These are phyloP conservation scores for Hypoxylon fragiforme DNA, from an alignment of 495 filamentous ascomycete species.

Conservation along the genomic window DNA sequence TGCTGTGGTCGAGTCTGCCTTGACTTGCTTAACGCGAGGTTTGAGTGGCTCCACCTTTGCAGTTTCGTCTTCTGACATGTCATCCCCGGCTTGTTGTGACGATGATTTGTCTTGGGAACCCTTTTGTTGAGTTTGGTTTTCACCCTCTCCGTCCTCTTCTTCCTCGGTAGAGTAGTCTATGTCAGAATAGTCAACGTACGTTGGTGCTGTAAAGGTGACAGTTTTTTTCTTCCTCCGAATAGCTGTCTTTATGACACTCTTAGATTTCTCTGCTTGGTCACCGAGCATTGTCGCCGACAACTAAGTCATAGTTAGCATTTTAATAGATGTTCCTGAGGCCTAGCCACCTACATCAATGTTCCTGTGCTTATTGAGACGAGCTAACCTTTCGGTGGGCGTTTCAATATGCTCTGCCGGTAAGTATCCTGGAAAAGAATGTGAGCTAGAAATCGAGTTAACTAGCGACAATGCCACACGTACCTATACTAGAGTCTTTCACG, in stretches of 20 bases:
- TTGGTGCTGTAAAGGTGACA: slow-evolving; percentile 83
- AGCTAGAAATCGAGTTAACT: slow-evolving; percentile 11
- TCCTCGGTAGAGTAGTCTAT: slow-evolving; percentile 90
- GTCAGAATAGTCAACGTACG: slow-evolving; percentile 89
- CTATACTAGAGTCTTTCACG: slow-evolving; percentile 96
- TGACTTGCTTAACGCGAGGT: slow-evolving; percentile 48
- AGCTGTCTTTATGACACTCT: slow-evolving; percentile 86
- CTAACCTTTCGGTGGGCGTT: slow-evolving; percentile 92
- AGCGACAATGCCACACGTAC: slow-evolving; percentile 52
- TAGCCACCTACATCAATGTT: slow-evolving; percentile 88
- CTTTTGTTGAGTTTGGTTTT: slow-evolving; percentile 47
- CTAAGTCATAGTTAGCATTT: slow-evolving; percentile 46
- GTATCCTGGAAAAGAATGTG: slow-evolving; percentile 65
- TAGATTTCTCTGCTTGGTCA: slow-evolving; percentile 85
- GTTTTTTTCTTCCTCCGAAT: slow-evolving; percentile 90
- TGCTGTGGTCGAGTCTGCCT: slow-evolving; percentile 41
- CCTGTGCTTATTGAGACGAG: slow-evolving; percentile 93
- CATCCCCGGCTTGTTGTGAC: slow-evolving; percentile 37
- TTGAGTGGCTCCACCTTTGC: slow-evolving; percentile 55
- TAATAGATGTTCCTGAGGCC: no score
- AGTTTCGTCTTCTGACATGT: slow-evolving; percentile 46
- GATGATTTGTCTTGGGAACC: slow-evolving; percentile 32
- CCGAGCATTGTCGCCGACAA: slow-evolving; percentile 93
- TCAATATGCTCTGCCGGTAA: slow-evolving; percentile 98
- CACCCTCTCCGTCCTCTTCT: slow-evolving; percentile 71